These are phyloP conservation scores for Pleurotus citrinopileatus DNA, from an alignment of 768 basidiomycete genomes.

Conservation along the genomic window DNA sequence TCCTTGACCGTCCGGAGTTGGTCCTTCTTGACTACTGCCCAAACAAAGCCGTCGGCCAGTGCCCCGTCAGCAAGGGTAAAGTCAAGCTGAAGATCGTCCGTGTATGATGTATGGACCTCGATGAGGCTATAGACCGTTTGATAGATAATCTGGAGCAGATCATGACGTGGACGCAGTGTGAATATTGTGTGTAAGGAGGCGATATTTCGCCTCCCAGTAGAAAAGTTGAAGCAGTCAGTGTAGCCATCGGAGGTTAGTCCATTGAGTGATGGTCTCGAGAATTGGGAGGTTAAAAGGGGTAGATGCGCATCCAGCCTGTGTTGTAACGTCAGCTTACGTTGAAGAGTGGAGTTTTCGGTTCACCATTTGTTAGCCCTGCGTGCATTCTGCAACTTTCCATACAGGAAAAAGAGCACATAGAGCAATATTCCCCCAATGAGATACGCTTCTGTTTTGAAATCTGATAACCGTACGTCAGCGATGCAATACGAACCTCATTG, in stretches of 20 bases:
- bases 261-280: constrained; percentile 60
- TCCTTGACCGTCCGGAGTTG: constrained; percentile 68
- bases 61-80: constrained; percentile 62
- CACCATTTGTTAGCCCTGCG: constrained; percentile 66
- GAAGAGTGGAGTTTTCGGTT: constrained; percentile 25
- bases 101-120: constrained; percentile 71
- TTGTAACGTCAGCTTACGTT: constrained; percentile 5
- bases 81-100: constrained; percentile 74
- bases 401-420: constrained; percentile 54
- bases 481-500: not conserved
- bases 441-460: constrained; percentile 63
- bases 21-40: constrained; percentile 80
- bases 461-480: constrained; percentile 25
- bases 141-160: constrained; percentile 64
- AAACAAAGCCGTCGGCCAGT: constrained; percentile 68
- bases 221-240: constrained; percentile 81
- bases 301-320: constrained; percentile 60
- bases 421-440: constrained; percentile 50
- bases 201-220: constrained; percentile 80
- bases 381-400: constrained; percentile 61
- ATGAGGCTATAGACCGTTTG: constrained; percentile 62
- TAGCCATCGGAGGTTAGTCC: constrained; percentile 66
- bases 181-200: constrained; percentile 79
- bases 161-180: constrained; percentile 79
- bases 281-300: constrained; percentile 64